Evolutionary conservation across 2,329 filamentous ascomycete genomes (phyloP).

Genomic region (Leptographium galeiforme): DNA sequence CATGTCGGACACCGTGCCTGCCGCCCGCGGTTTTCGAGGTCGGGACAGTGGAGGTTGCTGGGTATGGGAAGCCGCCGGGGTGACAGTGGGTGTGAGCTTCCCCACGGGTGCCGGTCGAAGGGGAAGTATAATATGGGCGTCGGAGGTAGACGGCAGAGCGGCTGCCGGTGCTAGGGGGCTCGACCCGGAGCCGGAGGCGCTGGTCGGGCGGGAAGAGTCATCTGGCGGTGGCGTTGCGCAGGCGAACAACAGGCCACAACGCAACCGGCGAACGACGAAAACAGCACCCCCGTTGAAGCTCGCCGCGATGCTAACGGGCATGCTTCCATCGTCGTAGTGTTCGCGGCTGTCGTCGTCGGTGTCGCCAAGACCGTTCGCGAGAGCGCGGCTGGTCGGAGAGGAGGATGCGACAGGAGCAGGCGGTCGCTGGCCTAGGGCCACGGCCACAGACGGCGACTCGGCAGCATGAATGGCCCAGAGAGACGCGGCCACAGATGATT

Average conservation of each 20-base stretch:
- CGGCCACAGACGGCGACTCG: slow-evolving; percentile 21
- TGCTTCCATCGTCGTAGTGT: slow-evolving; percentile 8
- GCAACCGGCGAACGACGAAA: slow-evolving; percentile 43
- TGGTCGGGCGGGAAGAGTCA: not conserved
- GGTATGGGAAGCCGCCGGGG: not conserved
- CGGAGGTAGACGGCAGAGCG: not conserved
- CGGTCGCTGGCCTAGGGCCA: slow-evolving; percentile 13
- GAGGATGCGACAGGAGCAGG: slow-evolving; percentile 11
- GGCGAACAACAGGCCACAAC: slow-evolving; percentile 48
- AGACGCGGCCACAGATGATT: slow-evolving; percentile 50
- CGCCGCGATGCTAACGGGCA: slow-evolving; percentile 33
- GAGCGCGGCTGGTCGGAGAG: not conserved
- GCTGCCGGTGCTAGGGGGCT: not conserved
- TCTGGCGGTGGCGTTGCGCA: slow-evolving; percentile 36
- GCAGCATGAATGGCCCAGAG: slow-evolving; percentile 45
- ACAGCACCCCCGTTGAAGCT: slow-evolving; percentile 37
- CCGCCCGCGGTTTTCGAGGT: too few species aligned
- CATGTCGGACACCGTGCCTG: too few species aligned
- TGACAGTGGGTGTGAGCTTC: slow-evolving; percentile 2
- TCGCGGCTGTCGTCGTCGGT: slow-evolving; percentile 13
- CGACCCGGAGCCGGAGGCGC: not conserved
- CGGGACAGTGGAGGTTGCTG: too few species aligned
- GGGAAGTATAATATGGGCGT: not conserved
- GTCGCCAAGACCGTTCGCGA: slow-evolving; percentile 7
- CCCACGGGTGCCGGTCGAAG: slow-evolving; percentile 1